Conservation (phyloP, 2,329 filamentous ascomycete genomes). For the Ophiocordyceps unilateralis region DNA sequence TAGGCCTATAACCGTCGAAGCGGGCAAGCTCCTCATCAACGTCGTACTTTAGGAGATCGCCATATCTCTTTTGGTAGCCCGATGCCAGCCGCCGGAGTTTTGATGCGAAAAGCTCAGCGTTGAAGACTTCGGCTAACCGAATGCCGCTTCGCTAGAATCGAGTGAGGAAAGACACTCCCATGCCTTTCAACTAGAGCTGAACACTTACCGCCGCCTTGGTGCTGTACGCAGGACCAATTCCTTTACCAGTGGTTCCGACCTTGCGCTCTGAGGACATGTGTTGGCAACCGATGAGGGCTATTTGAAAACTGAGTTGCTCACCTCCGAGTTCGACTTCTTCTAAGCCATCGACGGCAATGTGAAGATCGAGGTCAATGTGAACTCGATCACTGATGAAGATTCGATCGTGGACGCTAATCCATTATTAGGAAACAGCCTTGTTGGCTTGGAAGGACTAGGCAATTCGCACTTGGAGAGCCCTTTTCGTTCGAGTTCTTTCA, state of each 20-base stretch:
- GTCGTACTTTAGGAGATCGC: conserved; percentile 46
- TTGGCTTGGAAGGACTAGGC: background rate
- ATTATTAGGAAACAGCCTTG: background rate
- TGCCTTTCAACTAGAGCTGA: background rate
- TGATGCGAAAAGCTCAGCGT: conserved; percentile 45
- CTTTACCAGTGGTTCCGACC: conserved; percentile 20
- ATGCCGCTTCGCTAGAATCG: conserved; percentile 40
- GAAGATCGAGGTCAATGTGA: conserved; percentile 48
- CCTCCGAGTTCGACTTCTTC: conserved; percentile 37
- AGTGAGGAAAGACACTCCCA: background rate
- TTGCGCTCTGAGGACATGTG: conserved; percentile 3
- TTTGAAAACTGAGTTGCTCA: background rate
- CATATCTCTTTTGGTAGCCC: conserved; percentile 49
- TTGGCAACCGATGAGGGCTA: background rate
- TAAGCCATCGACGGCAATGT: conserved; percentile 51
- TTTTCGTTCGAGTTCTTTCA: conserved; percentile 19
- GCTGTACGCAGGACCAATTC: conserved; percentile 8
- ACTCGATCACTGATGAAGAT: conserved; percentile 47
- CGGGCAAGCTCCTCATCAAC: conserved; percentile 50
- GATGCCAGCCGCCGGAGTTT: conserved; percentile 44
- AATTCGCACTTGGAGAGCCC: background rate
- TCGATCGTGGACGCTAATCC: conserved; percentile 16
- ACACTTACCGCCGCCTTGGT: conserved; percentile 4
- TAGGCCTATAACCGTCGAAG: conserved; percentile 40
- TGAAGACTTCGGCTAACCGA: conserved; percentile 49